Evolutionary conservation across 345 rosid species (phyloP).

Genomic region (Sisymbrium altissimum): DNA sequence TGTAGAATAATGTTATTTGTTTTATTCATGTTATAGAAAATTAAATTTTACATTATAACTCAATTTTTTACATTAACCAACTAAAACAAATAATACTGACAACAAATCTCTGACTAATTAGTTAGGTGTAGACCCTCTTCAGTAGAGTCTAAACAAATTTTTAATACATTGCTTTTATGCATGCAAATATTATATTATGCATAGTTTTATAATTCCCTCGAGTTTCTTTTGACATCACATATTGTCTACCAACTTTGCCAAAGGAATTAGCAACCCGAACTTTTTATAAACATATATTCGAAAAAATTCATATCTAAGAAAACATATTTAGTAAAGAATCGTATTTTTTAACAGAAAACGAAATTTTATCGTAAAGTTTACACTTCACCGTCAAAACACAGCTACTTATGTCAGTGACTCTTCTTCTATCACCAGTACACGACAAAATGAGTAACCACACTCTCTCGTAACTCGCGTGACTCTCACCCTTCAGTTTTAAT

Average conservation of each 20-base stretch:
- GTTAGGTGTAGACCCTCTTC: neutral
- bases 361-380: conserved; percentile 33
- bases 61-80: neutral
- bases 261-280: neutral
- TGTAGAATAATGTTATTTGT: too few relatives aligned
- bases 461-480: conserved; percentile 12
- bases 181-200: neutral
- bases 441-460: neutral
- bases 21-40: neutral
- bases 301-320: neutral
- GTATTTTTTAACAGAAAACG: neutral
- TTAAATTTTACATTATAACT: neutral
- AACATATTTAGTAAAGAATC: neutral
- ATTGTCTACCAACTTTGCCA: neutral
- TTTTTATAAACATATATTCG: neutral
- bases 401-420: conserved; percentile 41
- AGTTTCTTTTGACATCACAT: neutral
- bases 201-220: neutral
- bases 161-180: neutral
- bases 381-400: conserved; percentile 41
- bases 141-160: neutral
- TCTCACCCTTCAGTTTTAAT: neutral
- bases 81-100: neutral
- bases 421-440: conserved; percentile 35
- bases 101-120: neutral